Conservation (phyloP, 1,139 yeast species). For the Saccharomyces hybrid region DNA sequence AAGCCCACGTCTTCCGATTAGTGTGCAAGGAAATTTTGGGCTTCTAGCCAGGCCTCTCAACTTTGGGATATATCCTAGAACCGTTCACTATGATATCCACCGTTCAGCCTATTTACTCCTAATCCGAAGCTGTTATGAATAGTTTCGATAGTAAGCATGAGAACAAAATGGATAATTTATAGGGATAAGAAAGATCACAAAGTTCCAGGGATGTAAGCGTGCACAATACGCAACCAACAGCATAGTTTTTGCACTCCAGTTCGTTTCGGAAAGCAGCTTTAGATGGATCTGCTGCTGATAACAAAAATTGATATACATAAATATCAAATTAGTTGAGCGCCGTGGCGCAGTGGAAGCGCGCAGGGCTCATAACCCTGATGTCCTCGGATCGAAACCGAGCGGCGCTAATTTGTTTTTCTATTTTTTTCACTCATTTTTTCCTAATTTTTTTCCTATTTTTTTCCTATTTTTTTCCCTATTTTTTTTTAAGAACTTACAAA, state of each 20-base stretch:
- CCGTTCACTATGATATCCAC: neutral
- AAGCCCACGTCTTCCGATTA: neutral
- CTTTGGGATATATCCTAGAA: neutral
- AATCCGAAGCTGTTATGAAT: neutral
- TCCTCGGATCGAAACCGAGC: conserved; percentile 99
- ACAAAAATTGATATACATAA: neutral
- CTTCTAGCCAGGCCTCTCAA: neutral
- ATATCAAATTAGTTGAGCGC: conserved; percentile 38
- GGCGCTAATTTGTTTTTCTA: conserved; percentile 55
- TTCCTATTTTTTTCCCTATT: neutral
- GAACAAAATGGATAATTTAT: neutral
- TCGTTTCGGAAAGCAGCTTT: neutral
- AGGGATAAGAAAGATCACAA: neutral
- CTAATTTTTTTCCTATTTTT: neutral
- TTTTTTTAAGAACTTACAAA: neutral
- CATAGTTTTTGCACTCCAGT: neutral
- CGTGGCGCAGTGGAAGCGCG: conserved; percentile 99
- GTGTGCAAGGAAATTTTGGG: neutral
- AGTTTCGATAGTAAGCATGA: neutral
- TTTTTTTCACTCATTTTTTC: neutral
- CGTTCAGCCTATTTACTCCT: neutral
- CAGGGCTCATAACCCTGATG: conserved; percentile 99
- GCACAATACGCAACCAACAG: neutral
- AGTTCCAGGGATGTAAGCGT: neutral
- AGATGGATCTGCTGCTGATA: neutral